phyloP scores from a whole-genome alignment of 2,329 filamentous ascomycete genomes.

The Pyrenophora teres region DNA sequence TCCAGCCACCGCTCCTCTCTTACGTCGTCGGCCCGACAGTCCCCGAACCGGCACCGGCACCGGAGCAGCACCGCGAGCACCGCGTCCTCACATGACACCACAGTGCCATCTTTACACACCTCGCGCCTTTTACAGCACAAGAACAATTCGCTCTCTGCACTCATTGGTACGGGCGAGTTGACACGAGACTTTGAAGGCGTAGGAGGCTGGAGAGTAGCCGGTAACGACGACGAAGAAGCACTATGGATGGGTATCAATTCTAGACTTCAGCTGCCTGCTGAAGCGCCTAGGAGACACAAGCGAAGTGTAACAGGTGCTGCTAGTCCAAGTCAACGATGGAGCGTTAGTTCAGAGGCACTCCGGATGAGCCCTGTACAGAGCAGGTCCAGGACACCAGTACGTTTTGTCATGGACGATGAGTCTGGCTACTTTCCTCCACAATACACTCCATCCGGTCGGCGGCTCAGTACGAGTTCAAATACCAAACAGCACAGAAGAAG shows the following conservation, averaged over 20 bases:
- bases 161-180: slow-evolving; percentile 40
- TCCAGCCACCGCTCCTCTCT: slow-evolving; percentile 17
- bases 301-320: slow-evolving; percentile 40
- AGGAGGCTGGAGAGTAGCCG: slow-evolving; percentile 48
- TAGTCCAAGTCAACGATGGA: slow-evolving; percentile 34
- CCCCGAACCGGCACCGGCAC: slow-evolving; percentile 32
- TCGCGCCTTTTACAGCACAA: slow-evolving; percentile 31
- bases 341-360: slow-evolving; percentile 40
- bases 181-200: slow-evolving; percentile 52
- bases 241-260: slow-evolving; percentile 53
- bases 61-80: slow-evolving; percentile 32
- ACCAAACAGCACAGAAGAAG: slow-evolving; percentile 29
- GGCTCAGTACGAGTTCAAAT: slow-evolving; percentile 30
- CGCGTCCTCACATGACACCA: slow-evolving; percentile 26
- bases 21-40: slow-evolving; percentile 21
- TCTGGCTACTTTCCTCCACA: slow-evolving; percentile 39
- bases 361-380: slow-evolving; percentile 48
- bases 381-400: slow-evolving; percentile 41
- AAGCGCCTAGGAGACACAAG: slow-evolving; percentile 36
- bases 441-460: slow-evolving; percentile 12
- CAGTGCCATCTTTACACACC: slow-evolving; percentile 16
- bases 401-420: slow-evolving; percentile 19
- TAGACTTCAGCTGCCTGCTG: slow-evolving; percentile 47
- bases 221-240: slow-evolving; percentile 50
- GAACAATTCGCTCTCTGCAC: slow-evolving; percentile 41